Evolutionary conservation across 2,329 filamentous ascomycete species (phyloP), one percentile per base, ranked within the genome.

Genomic region (Magnaporthales sp.): DNA sequence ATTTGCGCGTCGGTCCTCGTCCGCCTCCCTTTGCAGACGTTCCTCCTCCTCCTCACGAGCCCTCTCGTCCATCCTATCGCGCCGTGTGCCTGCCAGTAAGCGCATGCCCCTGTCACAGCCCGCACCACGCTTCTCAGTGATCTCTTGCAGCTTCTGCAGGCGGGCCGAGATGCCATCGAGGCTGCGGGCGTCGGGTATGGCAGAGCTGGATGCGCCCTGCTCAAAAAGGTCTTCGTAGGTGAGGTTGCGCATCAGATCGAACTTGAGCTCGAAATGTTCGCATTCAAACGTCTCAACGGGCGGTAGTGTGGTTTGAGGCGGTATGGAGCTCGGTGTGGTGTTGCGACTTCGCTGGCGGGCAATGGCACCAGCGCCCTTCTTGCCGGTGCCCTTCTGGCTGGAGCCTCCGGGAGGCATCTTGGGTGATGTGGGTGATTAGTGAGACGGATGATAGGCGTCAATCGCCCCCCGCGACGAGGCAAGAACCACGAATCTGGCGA

Each of bases 21-120:
- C 82, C 66, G 81, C 73, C 76, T 81, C 74, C 74, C 80, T 72
- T 81, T 75, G 84, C 77, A 73, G 74, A 66, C 79, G 79, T 73
- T 83, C 81, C 51, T 84, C 83, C 66, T 86, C 82, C 62, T 80
- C 75, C 56, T 83, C 79, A 68, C 77, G 74, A 68, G 80, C 77
- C 15, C 75, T 75, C 22, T 79, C 78, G 67, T 87, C 84, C 32
- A 83, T 79, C 70, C 84, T 80, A 58, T 87, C 84, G 75, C 91
- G 91, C 65, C 88, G 83, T 73, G 84, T 84, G 72, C 84, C 82
- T 7, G 88, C 86, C 66, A 93, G 80, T 70, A 91, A 82, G 67
- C 91, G 81, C 86, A 94, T 91, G 46, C 89, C 88, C 46, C 86
- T 84, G 73, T 93, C 90, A 75, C 89, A 92, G 69, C 86, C 85